phyloP scores from a whole-genome alignment of 495 filamentous ascomycete genomes.

The Astrocystis sublimbata region DNA sequence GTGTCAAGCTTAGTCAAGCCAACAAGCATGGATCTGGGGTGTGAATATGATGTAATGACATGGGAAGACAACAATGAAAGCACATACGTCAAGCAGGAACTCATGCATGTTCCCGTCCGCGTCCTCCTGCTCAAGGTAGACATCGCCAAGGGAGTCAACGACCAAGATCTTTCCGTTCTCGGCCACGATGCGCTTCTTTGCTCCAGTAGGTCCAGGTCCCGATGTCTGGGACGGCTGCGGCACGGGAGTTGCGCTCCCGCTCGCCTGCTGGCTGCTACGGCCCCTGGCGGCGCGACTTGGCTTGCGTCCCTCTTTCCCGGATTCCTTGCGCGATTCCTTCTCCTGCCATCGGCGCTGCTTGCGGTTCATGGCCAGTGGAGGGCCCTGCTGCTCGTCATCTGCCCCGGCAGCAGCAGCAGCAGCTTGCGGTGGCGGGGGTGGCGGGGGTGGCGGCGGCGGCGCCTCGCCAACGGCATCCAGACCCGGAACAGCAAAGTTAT shows the following conservation, averaged over 20 bases:
- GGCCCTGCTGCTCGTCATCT: conserved; percentile 38
- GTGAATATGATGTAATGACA: too few relatives aligned
- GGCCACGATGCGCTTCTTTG: conserved; percentile 80
- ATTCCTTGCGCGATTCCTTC: conserved; percentile 72
- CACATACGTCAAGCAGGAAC: conserved; percentile 76
- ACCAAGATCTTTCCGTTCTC: conserved; percentile 95
- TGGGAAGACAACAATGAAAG: not conserved
- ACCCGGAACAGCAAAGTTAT: conserved; percentile 69
- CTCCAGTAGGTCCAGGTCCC: conserved; percentile 55
- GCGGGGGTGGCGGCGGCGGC: conserved; percentile 37
- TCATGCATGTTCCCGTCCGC: conserved; percentile 82
- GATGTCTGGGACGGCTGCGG: conserved; percentile 25
- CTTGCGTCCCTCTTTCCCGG: conserved; percentile 33
- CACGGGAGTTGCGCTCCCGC: conserved; percentile 30
- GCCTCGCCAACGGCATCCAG: conserved; percentile 55
- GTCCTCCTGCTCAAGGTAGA: conserved; percentile 85
- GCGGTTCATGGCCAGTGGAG: conserved; percentile 67
- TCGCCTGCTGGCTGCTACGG: conserved; percentile 35
- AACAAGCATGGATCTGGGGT: too few relatives aligned
- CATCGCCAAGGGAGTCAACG: conserved; percentile 87
- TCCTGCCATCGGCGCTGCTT: conserved; percentile 86
- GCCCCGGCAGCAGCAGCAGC: conserved; percentile 49
- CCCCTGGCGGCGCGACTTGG: conserved; percentile 27
- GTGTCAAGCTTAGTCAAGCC: too few relatives aligned
- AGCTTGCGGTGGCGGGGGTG: conserved; percentile 39